These are phyloP conservation scores for Talaromyces borbonicus DNA, from an alignment of 495 filamentous ascomycete genomes.

Conservation along the genomic window DNA sequence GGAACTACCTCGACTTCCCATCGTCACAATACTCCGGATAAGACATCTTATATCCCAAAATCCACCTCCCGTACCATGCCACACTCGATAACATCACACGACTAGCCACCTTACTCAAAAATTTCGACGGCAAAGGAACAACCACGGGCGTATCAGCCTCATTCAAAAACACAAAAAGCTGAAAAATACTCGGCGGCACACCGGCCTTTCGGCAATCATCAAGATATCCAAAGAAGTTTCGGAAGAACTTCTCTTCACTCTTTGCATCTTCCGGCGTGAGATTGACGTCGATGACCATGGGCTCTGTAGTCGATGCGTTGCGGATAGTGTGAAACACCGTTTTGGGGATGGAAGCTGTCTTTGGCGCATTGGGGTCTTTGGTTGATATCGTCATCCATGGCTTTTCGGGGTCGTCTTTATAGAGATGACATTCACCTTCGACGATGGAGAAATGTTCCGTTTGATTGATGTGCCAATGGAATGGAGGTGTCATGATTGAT, in stretches of 20 bases:
- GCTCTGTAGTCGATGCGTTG: neutral
- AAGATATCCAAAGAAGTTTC: neutral
- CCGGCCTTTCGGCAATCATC: neutral
- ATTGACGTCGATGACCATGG: neutral
- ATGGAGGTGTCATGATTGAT: neutral
- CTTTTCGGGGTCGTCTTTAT: neutral
- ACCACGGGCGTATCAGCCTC: neutral
- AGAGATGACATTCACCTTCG: neutral
- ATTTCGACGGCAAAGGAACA: neutral
- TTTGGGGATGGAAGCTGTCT: neutral
- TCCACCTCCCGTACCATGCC: neutral
- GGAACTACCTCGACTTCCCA: neutral
- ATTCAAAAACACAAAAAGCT: neutral
- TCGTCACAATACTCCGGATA: neutral
- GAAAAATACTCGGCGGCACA: neutral
- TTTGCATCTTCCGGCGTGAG: neutral
- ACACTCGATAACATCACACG: neutral
- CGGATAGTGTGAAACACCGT: neutral
- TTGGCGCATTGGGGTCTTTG: neutral
- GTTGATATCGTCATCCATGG: neutral
- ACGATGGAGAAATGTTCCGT: neutral
- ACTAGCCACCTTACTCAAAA: neutral
- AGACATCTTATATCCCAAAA: neutral
- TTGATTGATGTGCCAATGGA: neutral
- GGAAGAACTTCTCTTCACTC: neutral